Percentiles rank a stretch among this genome's conserved stretches.
Evolutionary conservation across 495 filamentous ascomycete species (phyloP).

Genomic region (Aspergillus funiculosus): DNA sequence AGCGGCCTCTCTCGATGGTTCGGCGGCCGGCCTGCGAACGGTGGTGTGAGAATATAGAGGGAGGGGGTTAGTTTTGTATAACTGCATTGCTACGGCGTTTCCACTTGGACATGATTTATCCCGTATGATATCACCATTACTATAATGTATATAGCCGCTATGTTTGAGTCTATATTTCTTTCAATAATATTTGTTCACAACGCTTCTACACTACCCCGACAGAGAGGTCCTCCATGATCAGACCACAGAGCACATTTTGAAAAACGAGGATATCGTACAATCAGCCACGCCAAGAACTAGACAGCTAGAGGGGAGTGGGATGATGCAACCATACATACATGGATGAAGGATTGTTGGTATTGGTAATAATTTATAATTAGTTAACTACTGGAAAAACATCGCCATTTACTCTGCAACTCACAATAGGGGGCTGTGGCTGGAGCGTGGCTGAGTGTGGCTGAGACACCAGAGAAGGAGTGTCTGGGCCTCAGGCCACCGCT

Average conservation of each 20-base stretch:
- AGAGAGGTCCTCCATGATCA: too few relatives aligned
- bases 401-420: too few relatives aligned
- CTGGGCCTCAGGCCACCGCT: not conserved
- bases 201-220: too few relatives aligned
- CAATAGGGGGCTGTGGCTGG: not conserved
- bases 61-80: not conserved
- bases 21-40: conserved; percentile 49
- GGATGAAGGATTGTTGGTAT: too few relatives aligned
- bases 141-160: not conserved
- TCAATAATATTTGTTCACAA: not conserved
- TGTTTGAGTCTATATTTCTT: not conserved
- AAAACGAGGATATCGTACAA: too few relatives aligned
- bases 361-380: too few relatives aligned
- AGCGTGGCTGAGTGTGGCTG: conserved; percentile 5
- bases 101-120: conserved; percentile 9
- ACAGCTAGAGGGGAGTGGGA: too few relatives aligned
- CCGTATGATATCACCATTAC: conserved; percentile 11
- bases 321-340: too few relatives aligned
- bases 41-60: conserved; percentile 35
- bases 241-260: too few relatives aligned
- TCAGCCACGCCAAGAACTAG: too few relatives aligned
- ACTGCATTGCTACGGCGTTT: conserved; percentile 30
- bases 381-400: too few relatives aligned
- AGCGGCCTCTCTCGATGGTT: conserved; percentile 45
- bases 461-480: not conserved